A percentile compares a stretch with the other conserved stretches of the same genome.
phyloP scores from a whole-genome alignment of 2,329 filamentous ascomycete species.

The Penicillium sp. region DNA sequence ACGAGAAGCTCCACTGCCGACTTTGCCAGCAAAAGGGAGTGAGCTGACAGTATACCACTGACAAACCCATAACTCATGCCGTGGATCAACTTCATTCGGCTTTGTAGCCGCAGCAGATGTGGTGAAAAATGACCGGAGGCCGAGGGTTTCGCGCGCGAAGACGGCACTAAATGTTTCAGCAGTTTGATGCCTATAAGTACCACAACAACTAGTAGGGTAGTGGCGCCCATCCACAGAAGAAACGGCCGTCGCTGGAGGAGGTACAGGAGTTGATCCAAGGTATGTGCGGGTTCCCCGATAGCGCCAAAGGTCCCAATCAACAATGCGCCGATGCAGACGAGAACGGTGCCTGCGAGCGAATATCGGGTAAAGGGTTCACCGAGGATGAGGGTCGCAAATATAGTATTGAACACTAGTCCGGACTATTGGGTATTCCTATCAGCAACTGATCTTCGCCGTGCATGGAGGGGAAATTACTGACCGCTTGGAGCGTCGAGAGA shows the following conservation, averaged over 20 bases:
- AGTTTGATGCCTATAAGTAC: slow-evolving; percentile 61
- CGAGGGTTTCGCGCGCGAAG: slow-evolving; percentile 33
- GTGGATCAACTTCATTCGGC: slow-evolving; percentile 69
- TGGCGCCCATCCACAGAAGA: slow-evolving; percentile 83
- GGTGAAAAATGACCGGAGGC: slow-evolving; percentile 48
- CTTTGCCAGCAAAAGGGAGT: slow-evolving; percentile 90
- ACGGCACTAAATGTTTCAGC: slow-evolving; percentile 38
- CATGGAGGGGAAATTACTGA: slow-evolving; percentile 33
- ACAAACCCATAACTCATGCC: slow-evolving; percentile 87
- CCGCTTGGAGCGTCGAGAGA: slow-evolving; percentile 87
- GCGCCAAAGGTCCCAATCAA: slow-evolving; percentile 93
- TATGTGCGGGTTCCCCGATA: slow-evolving; percentile 89
- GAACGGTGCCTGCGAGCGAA: slow-evolving; percentile 83
- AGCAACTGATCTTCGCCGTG: slow-evolving; percentile 8
- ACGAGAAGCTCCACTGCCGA: slow-evolving; percentile 94
- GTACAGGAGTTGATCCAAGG: slow-evolving; percentile 72
- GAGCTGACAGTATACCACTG: slow-evolving; percentile 89
- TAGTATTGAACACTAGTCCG: slow-evolving; percentile 96
- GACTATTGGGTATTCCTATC: slow-evolving; percentile 50
- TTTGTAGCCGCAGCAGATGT: slow-evolving; percentile 44
- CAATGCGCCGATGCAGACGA: slow-evolving; percentile 84
- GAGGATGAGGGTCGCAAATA: slow-evolving; percentile 90
- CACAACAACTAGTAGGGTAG: slow-evolving; percentile 67
- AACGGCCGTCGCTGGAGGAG: slow-evolving; percentile 74
- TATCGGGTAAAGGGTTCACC: slow-evolving; percentile 91